Evolutionary conservation across 805 yeast genomes (phyloP).

Genomic region (Hagleromyces aurorensis): DNA sequence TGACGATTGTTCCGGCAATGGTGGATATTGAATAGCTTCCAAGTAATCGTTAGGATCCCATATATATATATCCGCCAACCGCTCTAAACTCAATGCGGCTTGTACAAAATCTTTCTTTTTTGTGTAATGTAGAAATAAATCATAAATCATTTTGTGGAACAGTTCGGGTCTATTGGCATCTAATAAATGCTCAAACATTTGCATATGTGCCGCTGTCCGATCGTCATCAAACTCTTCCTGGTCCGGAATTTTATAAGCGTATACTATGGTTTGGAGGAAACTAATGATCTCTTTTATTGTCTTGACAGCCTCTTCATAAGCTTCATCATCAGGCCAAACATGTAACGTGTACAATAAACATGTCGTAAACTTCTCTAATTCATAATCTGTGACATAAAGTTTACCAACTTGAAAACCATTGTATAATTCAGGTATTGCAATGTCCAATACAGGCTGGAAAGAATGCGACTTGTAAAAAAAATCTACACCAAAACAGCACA

Average conservation of each 20-base stretch:
- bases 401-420: constrained; percentile 21
- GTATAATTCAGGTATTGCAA: constrained; percentile 22
- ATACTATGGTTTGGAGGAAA: constrained; percentile 56
- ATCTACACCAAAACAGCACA: constrained; percentile 53
- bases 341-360: constrained; percentile 16
- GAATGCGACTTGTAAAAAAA: constrained; percentile 14
- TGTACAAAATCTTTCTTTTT: constrained; percentile 59
- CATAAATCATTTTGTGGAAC: constrained; percentile 70
- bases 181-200: constrained; percentile 67
- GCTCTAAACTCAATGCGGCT: constrained; percentile 74
- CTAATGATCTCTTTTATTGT: constrained; percentile 50
- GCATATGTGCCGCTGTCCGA: constrained; percentile 69
- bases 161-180: constrained; percentile 73
- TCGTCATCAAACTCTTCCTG: constrained; percentile 85
- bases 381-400: constrained; percentile 19
- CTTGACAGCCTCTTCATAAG: constrained; percentile 41
- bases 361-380: constrained; percentile 16
- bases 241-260: constrained; percentile 64
- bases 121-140: constrained; percentile 59
- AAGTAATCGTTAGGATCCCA: constrained; percentile 59
- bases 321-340: constrained; percentile 50
- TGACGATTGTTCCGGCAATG: constrained; percentile 70
- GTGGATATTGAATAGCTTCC: constrained; percentile 54
- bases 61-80: constrained; percentile 64
- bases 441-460: constrained; percentile 14